Conservation (phyloP, 2,329 filamentous ascomycete genomes). For the Atkinsonella texensis region DNA sequence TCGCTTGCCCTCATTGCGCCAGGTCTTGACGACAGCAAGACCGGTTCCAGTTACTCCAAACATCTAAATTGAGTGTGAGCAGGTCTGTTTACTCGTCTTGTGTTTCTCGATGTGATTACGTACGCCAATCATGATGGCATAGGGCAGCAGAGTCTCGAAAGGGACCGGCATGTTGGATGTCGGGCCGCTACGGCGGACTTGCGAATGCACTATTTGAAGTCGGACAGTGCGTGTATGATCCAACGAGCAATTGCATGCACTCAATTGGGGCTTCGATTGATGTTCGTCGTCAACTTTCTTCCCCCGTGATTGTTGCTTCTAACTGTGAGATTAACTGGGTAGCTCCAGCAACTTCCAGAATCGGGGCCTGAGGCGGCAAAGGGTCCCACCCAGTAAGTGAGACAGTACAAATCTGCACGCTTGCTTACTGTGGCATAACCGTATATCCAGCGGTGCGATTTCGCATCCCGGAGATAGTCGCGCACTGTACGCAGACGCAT, state of each 20-base stretch:
- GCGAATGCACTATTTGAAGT: not conserved
- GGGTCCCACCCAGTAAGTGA: not conserved
- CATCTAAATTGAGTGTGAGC: conserved; percentile 35
- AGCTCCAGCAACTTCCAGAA: not conserved
- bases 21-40: conserved; percentile 42
- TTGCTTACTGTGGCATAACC: not conserved
- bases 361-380: conserved; percentile 14
- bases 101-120: conserved; percentile 16
- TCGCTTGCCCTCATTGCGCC: conserved; percentile 49
- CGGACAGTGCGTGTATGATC: not conserved
- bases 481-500: conserved; percentile 6
- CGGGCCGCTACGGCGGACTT: conserved; percentile 21
- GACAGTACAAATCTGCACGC: not conserved
- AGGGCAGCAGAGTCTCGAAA: conserved; percentile 52
- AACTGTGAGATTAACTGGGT: not conserved
- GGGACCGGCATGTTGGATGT: conserved; percentile 43
- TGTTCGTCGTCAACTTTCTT: not conserved
- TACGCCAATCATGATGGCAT: conserved; percentile 52
- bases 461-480: not conserved
- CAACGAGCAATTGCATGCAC: not conserved
- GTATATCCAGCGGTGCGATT: not conserved
- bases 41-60: conserved; percentile 49
- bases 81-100: not conserved
- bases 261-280: conserved; percentile 1
- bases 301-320: not conserved